Conservation (phyloP, 2,329 filamentous ascomycete genomes). For the Botrytis byssoidea region DNA sequence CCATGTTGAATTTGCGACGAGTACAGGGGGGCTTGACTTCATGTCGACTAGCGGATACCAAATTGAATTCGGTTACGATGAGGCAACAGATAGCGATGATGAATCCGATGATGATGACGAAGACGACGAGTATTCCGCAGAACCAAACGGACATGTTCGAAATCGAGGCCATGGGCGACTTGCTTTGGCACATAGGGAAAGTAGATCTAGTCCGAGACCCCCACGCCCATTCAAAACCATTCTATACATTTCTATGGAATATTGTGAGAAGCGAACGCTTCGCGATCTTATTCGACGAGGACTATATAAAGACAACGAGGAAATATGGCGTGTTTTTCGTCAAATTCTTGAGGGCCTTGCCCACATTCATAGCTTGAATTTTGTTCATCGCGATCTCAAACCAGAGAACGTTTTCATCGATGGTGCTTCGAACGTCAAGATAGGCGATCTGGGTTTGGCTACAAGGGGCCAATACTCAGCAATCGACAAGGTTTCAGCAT, state of each 20-base stretch:
- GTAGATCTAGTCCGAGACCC: constrained; percentile 38
- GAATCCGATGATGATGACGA: constrained; percentile 34
- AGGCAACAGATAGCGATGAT: constrained; percentile 44
- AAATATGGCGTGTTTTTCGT: constrained; percentile 86
- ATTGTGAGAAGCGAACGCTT: constrained; percentile 85
- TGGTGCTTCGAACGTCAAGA: constrained; percentile 83
- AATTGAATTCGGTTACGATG: constrained; percentile 69
- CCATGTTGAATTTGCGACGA: constrained; percentile 43
- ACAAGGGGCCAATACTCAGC: constrained; percentile 77
- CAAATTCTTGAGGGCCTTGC: constrained; percentile 87
- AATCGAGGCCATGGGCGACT: constrained; percentile 24
- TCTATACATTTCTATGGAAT: constrained; percentile 98
- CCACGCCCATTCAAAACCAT: constrained; percentile 64
- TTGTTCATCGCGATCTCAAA: constrained; percentile 94
- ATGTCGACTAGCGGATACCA: constrained; percentile 82
- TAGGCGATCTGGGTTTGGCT: constrained; percentile 93
- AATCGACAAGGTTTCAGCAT: constrained; percentile 48
- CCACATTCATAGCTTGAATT: constrained; percentile 86
- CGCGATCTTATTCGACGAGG: constrained; percentile 80
- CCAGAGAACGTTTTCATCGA: constrained; percentile 98
- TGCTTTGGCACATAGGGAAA: constrained; percentile 32
- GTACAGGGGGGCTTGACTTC: constrained; percentile 83
- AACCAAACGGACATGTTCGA: constrained; percentile 40
- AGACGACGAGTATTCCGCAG: constrained; percentile 46
- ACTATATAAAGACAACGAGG: constrained; percentile 69